These are phyloP conservation scores for Baorangia bicolor DNA, from an alignment of 768 basidiomycete species.

Conservation along the genomic window DNA sequence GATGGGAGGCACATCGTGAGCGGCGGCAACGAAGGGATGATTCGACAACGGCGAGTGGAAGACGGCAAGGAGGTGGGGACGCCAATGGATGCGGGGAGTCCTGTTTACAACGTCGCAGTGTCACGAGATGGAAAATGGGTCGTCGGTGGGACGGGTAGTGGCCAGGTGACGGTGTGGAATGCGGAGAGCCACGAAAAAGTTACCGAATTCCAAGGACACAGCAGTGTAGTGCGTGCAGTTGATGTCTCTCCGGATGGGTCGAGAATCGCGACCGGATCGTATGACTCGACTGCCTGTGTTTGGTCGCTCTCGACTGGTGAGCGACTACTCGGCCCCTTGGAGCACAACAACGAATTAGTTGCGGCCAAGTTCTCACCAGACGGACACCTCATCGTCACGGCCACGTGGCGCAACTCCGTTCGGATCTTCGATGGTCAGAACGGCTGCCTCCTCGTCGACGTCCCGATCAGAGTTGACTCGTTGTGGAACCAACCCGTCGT, in stretches of 20 bases:
- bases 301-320: not conserved
- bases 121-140: conserved; percentile 2
- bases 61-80: not conserved
- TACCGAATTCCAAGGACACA: not conserved
- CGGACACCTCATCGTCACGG: not conserved
- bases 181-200: not conserved
- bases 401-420: not conserved
- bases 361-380: not conserved
- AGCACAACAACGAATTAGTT: not conserved
- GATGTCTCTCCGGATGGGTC: conserved; percentile 5
- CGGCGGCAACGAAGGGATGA: not conserved
- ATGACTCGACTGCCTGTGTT: not conserved
- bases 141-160: not conserved
- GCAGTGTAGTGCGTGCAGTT: not conserved
- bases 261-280: not conserved
- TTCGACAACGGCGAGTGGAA: not conserved
- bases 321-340: not conserved
- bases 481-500: conserved; percentile 6
- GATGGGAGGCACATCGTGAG: not conserved
- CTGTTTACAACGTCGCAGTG: not conserved
- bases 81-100: not conserved
- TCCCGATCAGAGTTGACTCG: conserved; percentile 4
- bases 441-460: not conserved
- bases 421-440: conserved; percentile 3
- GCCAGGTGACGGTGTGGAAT: conserved; percentile 3